phyloP scores from a whole-genome alignment of 441 rosid genomes.

The Breynia disticha region DNA sequence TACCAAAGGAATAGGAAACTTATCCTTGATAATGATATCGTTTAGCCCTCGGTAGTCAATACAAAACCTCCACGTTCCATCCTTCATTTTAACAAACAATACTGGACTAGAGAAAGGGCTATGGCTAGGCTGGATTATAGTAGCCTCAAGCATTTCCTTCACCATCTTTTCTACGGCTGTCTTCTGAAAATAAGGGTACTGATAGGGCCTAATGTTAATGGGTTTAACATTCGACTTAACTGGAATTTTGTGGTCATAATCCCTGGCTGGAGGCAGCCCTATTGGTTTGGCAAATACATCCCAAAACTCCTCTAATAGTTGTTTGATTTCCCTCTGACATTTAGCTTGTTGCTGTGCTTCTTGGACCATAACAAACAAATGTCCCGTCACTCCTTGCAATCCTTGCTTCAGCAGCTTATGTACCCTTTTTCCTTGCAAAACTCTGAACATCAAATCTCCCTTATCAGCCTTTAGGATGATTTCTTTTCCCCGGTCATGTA shows the following conservation, averaged over 20 bases:
- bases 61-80: background rate
- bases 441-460: no score
- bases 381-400: no score
- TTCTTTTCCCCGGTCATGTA: no score
- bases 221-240: background rate
- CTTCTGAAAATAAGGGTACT: constrained; percentile 2
- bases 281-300: background rate
- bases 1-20: background rate
- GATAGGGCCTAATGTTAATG: background rate
- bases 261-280: background rate
- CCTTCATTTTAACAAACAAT: background rate
- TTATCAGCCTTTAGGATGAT: no score
- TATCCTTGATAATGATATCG: background rate
- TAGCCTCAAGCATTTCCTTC: background rate
- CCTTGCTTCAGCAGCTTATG: no score
- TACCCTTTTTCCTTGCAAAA: no score
- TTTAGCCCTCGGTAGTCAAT: background rate
- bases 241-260: background rate
- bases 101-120: background rate
- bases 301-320: background rate
- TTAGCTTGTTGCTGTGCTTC: no score
- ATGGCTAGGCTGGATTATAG: background rate
- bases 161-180: background rate
- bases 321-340: background rate
- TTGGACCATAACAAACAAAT: no score